phyloP scores from a whole-genome alignment of 192 early-diverging fungal genomes.

The Coemansia sp. region DNA sequence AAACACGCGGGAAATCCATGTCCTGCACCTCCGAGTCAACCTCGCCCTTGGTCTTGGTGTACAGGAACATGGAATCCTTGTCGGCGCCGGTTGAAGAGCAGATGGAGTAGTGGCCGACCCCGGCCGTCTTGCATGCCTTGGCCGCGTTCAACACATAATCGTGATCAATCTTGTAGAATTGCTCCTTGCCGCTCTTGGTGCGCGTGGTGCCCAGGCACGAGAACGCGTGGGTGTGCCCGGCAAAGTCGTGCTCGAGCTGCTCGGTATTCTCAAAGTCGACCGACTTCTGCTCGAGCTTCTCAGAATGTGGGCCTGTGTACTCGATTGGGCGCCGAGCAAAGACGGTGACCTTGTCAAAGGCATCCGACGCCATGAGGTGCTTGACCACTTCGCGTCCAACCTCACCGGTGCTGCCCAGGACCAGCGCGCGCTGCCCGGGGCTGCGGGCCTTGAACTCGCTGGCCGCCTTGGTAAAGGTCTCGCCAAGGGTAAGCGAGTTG shows the following conservation, averaged over 20 bases:
- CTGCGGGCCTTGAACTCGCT: slow-evolving; percentile 24
- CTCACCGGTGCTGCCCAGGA: slow-evolving; percentile 48
- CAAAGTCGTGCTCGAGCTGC: slow-evolving; percentile 21
- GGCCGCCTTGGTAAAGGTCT: slow-evolving; percentile 21
- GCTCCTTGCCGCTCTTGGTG: slow-evolving; percentile 60
- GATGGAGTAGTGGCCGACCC: slow-evolving; percentile 39
- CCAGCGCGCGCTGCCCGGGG: slow-evolving; percentile 28
- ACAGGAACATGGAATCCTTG: slow-evolving; percentile 61
- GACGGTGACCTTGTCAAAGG: slow-evolving; percentile 48
- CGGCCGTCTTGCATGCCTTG: slow-evolving; percentile 24
- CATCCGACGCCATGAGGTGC: slow-evolving; percentile 35
- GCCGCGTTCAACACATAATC: slow-evolving; percentile 61
- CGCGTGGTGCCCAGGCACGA: slow-evolving; percentile 73
- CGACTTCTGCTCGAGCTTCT: slow-evolving; percentile 57
- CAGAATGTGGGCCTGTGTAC: slow-evolving; percentile 25
- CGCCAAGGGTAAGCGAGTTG: slow-evolving; percentile 14
- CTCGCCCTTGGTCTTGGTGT: slow-evolving; percentile 71
- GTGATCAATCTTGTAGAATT: slow-evolving; percentile 74
- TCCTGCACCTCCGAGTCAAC: slow-evolving; percentile 63
- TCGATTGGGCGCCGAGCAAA: slow-evolving; percentile 40
- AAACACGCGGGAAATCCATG: slow-evolving; percentile 60
- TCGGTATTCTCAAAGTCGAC: slow-evolving; percentile 74
- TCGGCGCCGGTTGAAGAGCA: slow-evolving; percentile 53
- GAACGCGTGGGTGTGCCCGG: slow-evolving; percentile 58
- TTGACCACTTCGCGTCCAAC: slow-evolving; percentile 48